Percentiles rank a stretch among this genome's conserved stretches.
Evolutionary conservation across 768 basidiomycete genomes (phyloP).

Genomic region (Rhodotorula taiwanensis): DNA sequence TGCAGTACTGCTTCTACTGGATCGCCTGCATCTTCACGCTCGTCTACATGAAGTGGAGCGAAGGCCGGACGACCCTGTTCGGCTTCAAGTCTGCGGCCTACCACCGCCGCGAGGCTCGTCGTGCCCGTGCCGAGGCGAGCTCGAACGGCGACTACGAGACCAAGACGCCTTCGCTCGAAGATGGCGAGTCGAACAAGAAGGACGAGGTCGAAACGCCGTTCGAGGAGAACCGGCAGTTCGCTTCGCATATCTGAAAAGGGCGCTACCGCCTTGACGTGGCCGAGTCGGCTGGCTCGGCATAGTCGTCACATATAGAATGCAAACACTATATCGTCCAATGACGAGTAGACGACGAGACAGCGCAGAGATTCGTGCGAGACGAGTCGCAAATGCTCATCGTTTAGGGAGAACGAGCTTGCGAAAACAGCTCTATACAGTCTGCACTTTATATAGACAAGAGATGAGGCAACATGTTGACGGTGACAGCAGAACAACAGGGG

Average conservation of each 20-base stretch:
- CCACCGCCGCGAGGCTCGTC: conserved; percentile 15
- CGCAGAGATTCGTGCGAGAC: neutral
- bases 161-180: neutral
- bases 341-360: conserved; percentile 2
- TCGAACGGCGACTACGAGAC: neutral
- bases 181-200: neutral
- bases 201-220: conserved; percentile 15
- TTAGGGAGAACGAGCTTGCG: neutral
- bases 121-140: neutral
- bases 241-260: conserved; percentile 10
- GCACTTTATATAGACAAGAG: neutral
- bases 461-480: neutral
- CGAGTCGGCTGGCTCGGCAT: neutral
- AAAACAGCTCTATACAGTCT: neutral
- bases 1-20: conserved; percentile 81
- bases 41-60: conserved; percentile 50
- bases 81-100: conserved; percentile 19
- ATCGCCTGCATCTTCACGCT: conserved; percentile 65
- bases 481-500: neutral
- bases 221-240: conserved; percentile 26
- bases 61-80: conserved; percentile 43
- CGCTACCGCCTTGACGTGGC: neutral
- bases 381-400: no score
- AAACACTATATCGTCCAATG: no score
- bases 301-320: no score